A percentile compares a stretch with the other conserved stretches of the same genome.
phyloP scores from a whole-genome alignment of 768 basidiomycete species.

The Chalciporus piperatus region DNA sequence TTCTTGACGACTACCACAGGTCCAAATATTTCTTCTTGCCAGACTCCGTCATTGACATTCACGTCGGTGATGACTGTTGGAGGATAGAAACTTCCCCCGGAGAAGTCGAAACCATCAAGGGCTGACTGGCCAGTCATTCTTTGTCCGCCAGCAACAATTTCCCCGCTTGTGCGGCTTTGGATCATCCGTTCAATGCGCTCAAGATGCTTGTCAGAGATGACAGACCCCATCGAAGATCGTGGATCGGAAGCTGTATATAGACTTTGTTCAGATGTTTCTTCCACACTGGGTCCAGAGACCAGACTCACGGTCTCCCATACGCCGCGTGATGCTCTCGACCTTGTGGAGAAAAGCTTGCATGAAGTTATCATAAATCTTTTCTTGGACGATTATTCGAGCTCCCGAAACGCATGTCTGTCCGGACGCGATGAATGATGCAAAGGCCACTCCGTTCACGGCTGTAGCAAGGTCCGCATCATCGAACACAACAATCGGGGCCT shows the following conservation, averaged over 20 bases:
- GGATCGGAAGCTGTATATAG: constrained; percentile 58
- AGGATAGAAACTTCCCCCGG: constrained; percentile 70
- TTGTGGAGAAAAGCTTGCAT: constrained; percentile 62
- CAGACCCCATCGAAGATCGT: constrained; percentile 72
- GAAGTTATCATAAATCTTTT: constrained; percentile 65
- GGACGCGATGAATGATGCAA: constrained; percentile 82
- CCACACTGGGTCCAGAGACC: background rate
- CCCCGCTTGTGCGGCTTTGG: constrained; percentile 45
- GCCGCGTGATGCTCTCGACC: constrained; percentile 52
- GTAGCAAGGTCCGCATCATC: constrained; percentile 68
- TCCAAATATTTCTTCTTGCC: constrained; percentile 85
- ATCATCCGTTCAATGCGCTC: constrained; percentile 59
- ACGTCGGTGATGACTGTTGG: constrained; percentile 73
- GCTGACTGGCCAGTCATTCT: constrained; percentile 60
- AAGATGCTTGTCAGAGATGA: constrained; percentile 68
- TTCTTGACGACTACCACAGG: constrained; percentile 73
- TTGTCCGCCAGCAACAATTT: constrained; percentile 60
- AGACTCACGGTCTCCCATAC: constrained; percentile 77
- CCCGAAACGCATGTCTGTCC: constrained; percentile 93
- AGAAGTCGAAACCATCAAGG: constrained; percentile 72
- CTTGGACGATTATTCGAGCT: constrained; percentile 77
- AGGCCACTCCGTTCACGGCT: constrained; percentile 82
- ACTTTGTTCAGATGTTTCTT: background rate
- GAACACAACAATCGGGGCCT: constrained; percentile 83
- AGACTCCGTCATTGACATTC: constrained; percentile 55